Conservation (phyloP, 345 rosid species). For the Gossypium australe region DNA sequence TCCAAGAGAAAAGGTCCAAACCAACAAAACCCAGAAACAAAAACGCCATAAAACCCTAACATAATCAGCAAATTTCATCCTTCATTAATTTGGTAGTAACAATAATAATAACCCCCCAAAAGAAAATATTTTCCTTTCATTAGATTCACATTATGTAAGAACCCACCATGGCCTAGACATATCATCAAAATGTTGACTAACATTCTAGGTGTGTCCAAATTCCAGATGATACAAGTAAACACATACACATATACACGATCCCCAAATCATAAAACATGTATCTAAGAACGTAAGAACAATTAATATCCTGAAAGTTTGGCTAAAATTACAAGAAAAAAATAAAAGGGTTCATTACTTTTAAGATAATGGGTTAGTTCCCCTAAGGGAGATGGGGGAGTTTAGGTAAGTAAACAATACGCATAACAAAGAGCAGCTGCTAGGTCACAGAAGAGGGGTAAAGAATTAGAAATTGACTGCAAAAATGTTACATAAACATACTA, state of each 20-base stretch:
- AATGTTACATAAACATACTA: constrained; percentile 1
- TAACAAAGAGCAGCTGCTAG: constrained; percentile 8
- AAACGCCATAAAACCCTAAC: constrained; percentile 3
- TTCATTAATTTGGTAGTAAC: background rate
- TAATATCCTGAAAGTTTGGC: no score
- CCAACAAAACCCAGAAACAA: constrained; percentile 6
- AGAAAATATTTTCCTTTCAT: background rate
- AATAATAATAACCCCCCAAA: background rate
- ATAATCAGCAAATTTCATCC: background rate
- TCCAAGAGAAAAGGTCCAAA: background rate
- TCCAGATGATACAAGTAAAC: constrained; percentile 1
- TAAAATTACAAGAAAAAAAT: background rate
- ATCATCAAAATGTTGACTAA: constrained; percentile 7
- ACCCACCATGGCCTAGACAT: background rate
- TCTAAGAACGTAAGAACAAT: background rate
- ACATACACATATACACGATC: background rate
- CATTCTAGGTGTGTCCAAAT: constrained; percentile 12
- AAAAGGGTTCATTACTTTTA: background rate
- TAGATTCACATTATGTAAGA: background rate
- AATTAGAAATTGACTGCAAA: constrained; percentile 13
- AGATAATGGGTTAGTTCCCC: background rate
- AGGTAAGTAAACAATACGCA: background rate
- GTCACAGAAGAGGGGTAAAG: background rate
- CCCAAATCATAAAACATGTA: background rate
- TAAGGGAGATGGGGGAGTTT: background rate